Percentiles rank a stretch among this genome's conserved stretches.
Evolutionary conservation across 495 filamentous ascomycete genomes (phyloP).

Genomic region (Penicillium taxi): DNA sequence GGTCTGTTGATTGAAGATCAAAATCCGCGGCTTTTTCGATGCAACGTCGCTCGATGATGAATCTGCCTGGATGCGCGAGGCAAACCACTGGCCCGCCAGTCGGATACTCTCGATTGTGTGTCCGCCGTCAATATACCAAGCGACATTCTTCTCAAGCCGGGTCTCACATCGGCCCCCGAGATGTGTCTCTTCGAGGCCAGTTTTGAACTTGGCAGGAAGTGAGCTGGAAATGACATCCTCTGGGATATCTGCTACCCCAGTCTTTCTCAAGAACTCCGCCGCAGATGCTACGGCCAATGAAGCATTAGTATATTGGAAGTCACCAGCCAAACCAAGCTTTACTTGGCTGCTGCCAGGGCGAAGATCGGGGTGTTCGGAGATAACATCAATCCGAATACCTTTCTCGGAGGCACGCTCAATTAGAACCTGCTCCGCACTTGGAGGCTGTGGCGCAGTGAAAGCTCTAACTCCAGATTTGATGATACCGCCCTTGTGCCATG

Average conservation of each 20-base stretch:
- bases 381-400: constrained; percentile 49
- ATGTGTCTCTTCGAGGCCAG: constrained; percentile 65
- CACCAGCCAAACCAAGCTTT: constrained; percentile 66
- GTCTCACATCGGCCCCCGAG: constrained; percentile 82
- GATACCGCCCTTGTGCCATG: constrained; percentile 95
- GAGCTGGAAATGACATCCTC: constrained; percentile 35
- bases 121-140: constrained; percentile 87
- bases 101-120: constrained; percentile 86
- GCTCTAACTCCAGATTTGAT: constrained; percentile 65
- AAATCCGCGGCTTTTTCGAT: constrained; percentile 44
- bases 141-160: constrained; percentile 54
- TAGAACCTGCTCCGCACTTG: constrained; percentile 61
- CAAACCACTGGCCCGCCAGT: constrained; percentile 75
- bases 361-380: constrained; percentile 58
- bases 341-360: constrained; percentile 35
- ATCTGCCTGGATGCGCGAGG: constrained; percentile 39
- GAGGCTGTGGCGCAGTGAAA: constrained; percentile 67
- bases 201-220: constrained; percentile 60
- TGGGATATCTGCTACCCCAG: constrained; percentile 39
- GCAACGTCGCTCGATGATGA: constrained; percentile 40
- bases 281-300: constrained; percentile 72
- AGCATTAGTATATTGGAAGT: constrained; percentile 84
- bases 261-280: constrained; percentile 44
- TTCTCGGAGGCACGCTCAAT: constrained; percentile 62
- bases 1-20: constrained; percentile 96